Evolutionary conservation across 805 yeast genomes (phyloP).

Genomic region (Candida jianshihensis): DNA sequence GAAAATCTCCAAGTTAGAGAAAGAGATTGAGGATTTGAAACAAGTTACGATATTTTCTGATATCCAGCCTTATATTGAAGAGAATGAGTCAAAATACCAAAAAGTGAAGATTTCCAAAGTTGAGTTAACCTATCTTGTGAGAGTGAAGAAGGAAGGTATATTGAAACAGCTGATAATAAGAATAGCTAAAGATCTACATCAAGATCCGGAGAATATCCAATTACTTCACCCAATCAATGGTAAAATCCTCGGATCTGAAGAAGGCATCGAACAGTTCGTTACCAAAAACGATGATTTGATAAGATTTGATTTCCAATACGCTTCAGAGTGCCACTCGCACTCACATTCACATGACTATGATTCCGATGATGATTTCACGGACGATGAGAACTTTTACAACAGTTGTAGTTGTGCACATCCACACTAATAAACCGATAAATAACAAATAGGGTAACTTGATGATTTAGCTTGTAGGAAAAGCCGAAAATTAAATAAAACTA

Average conservation of each 20-base stretch:
- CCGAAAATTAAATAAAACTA: no score
- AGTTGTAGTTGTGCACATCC: constrained; percentile 22
- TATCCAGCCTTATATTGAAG: constrained; percentile 18
- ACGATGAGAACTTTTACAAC: constrained; percentile 20
- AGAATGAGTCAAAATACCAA: constrained; percentile 12
- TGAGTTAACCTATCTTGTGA: constrained; percentile 13
- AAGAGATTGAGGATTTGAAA: constrained; percentile 16
- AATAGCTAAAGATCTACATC: constrained; percentile 17
- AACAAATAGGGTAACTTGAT: not conserved
- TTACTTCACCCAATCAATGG: constrained; percentile 17
- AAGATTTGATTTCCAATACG: constrained; percentile 16
- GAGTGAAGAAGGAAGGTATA: constrained; percentile 11
- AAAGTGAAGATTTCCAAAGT: constrained; percentile 13
- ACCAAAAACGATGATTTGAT: constrained; percentile 10
- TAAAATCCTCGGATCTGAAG: constrained; percentile 9
- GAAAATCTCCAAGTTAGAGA: constrained; percentile 13
- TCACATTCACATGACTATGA: constrained; percentile 6
- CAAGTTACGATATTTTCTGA: constrained; percentile 20
- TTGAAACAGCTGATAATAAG: constrained; percentile 13
- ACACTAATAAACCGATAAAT: not conserved
- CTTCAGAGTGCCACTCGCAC: not conserved
- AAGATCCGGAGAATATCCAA: constrained; percentile 11
- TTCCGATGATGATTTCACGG: constrained; percentile 17
- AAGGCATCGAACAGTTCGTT: constrained; percentile 8
- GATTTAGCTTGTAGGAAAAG: no score